Evolutionary conservation across 768 basidiomycete genomes (phyloP).

Genomic region (Podaxis sp.): DNA sequence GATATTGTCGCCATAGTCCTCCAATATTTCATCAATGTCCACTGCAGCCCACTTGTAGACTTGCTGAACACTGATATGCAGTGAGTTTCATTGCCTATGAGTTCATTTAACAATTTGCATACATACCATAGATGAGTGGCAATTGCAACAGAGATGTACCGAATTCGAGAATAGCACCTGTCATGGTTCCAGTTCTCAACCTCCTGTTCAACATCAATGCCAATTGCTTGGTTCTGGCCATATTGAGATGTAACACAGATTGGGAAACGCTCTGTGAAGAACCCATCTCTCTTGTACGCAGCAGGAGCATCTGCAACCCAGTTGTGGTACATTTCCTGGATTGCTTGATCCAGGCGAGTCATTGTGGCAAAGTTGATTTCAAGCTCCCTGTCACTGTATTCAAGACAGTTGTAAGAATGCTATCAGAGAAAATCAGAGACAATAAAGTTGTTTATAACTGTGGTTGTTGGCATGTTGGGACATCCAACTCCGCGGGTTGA

Average conservation of each 20-base stretch:
- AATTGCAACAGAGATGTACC: not conserved
- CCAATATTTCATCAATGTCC: not conserved
- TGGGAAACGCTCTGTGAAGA: not conserved
- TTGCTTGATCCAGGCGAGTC: not conserved
- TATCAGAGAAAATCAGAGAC: too few relatives aligned
- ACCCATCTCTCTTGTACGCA: not conserved
- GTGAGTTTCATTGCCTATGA: too few relatives aligned
- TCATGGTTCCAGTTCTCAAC: not conserved
- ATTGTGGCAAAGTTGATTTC: too few relatives aligned
- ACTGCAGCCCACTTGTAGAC: not conserved
- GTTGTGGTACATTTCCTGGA: not conserved
- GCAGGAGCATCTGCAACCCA: not conserved
- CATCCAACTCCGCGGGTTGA: too few relatives aligned
- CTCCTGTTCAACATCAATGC: not conserved
- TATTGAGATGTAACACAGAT: not conserved
- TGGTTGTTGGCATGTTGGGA: too few relatives aligned
- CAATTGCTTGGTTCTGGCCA: not conserved
- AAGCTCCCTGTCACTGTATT: too few relatives aligned
- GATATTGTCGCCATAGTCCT: not conserved
- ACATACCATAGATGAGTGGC: not conserved
- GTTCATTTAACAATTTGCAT: too few relatives aligned
- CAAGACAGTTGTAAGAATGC: too few relatives aligned
- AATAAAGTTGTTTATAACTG: too few relatives aligned
- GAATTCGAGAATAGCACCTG: not conserved
- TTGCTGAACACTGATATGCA: not conserved